These are phyloP conservation scores for Aspergillus fijiensis DNA, from an alignment of 2,329 filamentous ascomycete genomes.

Conservation along the genomic window DNA sequence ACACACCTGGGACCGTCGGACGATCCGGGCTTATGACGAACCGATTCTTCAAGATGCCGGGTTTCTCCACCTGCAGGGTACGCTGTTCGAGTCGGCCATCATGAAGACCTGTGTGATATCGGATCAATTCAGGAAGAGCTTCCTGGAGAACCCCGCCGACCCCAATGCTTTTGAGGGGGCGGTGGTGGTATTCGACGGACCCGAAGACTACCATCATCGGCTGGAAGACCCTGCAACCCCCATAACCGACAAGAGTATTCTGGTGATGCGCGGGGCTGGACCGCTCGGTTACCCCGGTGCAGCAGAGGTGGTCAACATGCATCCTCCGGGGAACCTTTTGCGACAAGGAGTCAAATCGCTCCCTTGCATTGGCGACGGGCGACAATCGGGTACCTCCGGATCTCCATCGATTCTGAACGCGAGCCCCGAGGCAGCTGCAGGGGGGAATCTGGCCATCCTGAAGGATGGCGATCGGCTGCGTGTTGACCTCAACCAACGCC, in stretches of 20 bases:
- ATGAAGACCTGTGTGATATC: constrained; percentile 56
- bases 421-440: constrained; percentile 55
- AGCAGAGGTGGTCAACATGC: constrained; percentile 56
- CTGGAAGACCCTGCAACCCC: constrained; percentile 43
- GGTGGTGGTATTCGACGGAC: constrained; percentile 53
- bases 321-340: constrained; percentile 47
- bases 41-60: constrained; percentile 53
- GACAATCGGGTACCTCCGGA: constrained; percentile 57
- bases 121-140: constrained; percentile 46
- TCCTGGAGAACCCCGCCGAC: constrained; percentile 48
- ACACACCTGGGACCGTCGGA: constrained; percentile 51
- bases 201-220: constrained; percentile 49
- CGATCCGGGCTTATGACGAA: constrained; percentile 47
- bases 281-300: constrained; percentile 53
- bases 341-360: constrained; percentile 49
- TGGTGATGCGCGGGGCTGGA: constrained; percentile 52
- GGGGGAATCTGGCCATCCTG: constrained; percentile 54
- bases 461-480: constrained; percentile 51
- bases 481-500: constrained; percentile 51
- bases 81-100: constrained; percentile 53
- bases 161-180: constrained; percentile 51
- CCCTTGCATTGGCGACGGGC: constrained; percentile 55
- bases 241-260: constrained; percentile 46
- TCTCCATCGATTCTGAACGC: constrained; percentile 58
- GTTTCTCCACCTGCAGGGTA: constrained; percentile 52